These are phyloP conservation scores for Escallonia herrerae DNA, from an alignment of 129 eudicot species.

Conservation along the genomic window DNA sequence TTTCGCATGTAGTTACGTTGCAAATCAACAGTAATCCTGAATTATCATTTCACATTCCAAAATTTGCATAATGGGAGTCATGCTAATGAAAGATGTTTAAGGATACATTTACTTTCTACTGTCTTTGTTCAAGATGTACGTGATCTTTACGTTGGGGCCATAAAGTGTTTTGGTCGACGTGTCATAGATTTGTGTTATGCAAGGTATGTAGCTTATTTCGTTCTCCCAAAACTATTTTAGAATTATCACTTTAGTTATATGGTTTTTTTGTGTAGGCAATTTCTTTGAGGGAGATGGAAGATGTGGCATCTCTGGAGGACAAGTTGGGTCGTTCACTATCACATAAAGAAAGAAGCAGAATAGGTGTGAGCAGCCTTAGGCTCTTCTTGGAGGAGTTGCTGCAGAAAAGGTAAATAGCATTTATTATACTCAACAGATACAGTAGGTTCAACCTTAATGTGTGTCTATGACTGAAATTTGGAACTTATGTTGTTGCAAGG, in stretches of 20 bases:
- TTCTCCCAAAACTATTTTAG: too few relatives aligned
- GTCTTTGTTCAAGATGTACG: too few relatives aligned
- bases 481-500: constrained; percentile 29
- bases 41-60: too few relatives aligned
- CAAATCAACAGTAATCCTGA: too few relatives aligned
- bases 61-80: too few relatives aligned
- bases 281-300: constrained; percentile 83
- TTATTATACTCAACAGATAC: not conserved
- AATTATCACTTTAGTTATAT: not conserved
- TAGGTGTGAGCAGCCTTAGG: constrained; percentile 94
- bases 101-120: too few relatives aligned
- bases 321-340: constrained; percentile 76
- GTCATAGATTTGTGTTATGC: too few relatives aligned
- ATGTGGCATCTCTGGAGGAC: constrained; percentile 80
- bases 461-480: constrained; percentile 7
- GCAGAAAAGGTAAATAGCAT: constrained; percentile 54
- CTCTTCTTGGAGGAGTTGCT: constrained; percentile 78
- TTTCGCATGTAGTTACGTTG: too few relatives aligned
- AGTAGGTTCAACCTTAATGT: constrained; percentile 5
- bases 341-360: constrained; percentile 85
- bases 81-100: too few relatives aligned
- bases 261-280: constrained; percentile 50
- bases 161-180: too few relatives aligned
- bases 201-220: too few relatives aligned
- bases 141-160: too few relatives aligned